Percentiles rank a stretch among this genome's conserved stretches.
Conservation (phyloP, 345 rosid genomes). For the Rhodomyrtus tomentosa region DNA sequence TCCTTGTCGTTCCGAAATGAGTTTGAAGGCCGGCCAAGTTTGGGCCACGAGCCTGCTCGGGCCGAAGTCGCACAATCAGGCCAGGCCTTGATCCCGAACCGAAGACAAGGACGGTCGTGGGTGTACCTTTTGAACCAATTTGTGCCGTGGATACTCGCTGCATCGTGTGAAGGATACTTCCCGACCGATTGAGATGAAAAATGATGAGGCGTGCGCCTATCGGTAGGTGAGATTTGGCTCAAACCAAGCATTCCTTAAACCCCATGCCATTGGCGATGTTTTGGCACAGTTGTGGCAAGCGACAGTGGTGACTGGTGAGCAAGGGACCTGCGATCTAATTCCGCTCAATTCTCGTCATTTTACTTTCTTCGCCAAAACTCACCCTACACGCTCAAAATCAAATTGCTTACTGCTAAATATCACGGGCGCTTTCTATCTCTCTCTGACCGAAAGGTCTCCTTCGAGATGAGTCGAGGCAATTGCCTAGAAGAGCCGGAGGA, state of each 20-base stretch:
- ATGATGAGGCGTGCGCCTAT: too few species aligned
- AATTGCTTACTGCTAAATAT: not conserved
- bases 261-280: not conserved
- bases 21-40: not conserved
- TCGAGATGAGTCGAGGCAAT: not conserved
- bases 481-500: too few species aligned
- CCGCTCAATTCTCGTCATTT: not conserved
- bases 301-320: too few species aligned
- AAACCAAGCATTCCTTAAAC: too few species aligned
- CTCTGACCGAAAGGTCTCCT: not conserved
- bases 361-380: not conserved
- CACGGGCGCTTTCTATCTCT: not conserved
- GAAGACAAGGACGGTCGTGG: not conserved
- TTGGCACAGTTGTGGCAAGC: not conserved
- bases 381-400: not conserved
- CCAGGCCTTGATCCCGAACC: not conserved
- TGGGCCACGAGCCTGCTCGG: not conserved
- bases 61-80: not conserved
- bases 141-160: too few species aligned
- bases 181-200: too few species aligned
- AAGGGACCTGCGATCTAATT: not conserved
- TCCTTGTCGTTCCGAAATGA: not conserved
- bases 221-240: too few species aligned
- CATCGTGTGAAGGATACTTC: too few species aligned
- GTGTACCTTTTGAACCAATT: too few species aligned